phyloP scores from a whole-genome alignment of 805 yeast species.

The Schwanniomyces polymorphus region DNA sequence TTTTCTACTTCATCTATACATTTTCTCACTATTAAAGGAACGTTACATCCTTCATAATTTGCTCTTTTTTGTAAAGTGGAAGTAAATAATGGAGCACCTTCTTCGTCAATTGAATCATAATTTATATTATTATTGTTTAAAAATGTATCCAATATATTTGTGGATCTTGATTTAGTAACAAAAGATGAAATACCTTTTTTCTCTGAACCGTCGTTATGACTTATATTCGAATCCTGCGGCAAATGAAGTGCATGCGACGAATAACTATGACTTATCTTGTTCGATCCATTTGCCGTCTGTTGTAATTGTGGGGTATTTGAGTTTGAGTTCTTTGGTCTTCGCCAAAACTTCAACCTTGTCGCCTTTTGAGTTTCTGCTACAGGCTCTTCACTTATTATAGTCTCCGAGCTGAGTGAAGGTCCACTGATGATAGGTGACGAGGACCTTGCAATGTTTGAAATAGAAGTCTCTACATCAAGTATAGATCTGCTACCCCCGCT shows the following conservation, averaged over 20 bases:
- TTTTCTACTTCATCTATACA: constrained; percentile 78
- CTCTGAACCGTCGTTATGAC: constrained; percentile 6
- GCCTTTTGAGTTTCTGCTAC: constrained; percentile 36
- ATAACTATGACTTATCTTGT: constrained; percentile 5
- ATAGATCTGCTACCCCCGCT: constrained; percentile 1
- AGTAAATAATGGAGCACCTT: constrained; percentile 36
- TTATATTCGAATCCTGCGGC: not conserved
- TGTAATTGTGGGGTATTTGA: constrained; percentile 7
- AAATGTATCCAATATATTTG: constrained; percentile 43
- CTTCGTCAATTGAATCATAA: constrained; percentile 2
- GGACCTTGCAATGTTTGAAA: not conserved
- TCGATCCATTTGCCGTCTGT: constrained; percentile 3
- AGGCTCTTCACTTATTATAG: constrained; percentile 9
- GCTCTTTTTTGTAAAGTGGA: constrained; percentile 66
- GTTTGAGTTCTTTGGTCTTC: constrained; percentile 36
- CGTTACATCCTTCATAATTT: constrained; percentile 53
- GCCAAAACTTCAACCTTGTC: constrained; percentile 45
- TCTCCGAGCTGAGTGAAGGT: constrained; percentile 9
- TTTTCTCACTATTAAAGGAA: constrained; percentile 71
- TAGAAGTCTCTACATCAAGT: constrained; percentile 1
- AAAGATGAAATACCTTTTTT: constrained; percentile 16
- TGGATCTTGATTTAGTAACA: constrained; percentile 46
- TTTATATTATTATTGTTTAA: constrained; percentile 15
- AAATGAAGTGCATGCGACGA: constrained; percentile 8
- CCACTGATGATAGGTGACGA: constrained; percentile 8